A percentile compares a stretch with the other conserved stretches of the same genome.
Conservation (phyloP, 805 yeast species). For the Cyberlindnera xylosilytica region DNA sequence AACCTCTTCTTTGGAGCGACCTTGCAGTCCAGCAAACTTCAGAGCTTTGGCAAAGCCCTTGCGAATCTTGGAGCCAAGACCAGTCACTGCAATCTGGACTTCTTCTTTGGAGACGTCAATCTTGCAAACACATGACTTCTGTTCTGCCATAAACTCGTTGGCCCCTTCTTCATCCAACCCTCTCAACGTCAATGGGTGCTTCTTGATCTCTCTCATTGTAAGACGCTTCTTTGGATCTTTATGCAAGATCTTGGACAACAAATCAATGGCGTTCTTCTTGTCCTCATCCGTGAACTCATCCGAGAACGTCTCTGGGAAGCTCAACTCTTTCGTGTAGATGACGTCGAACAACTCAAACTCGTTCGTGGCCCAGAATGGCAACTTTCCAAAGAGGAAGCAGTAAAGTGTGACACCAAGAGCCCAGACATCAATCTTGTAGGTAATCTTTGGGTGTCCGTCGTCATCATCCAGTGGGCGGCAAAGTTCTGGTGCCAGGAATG, state of each 20-base stretch:
- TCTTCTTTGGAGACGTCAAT: slow-evolving; percentile 66
- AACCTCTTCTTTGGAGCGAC: too few species aligned
- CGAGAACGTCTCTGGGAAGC: slow-evolving; percentile 59
- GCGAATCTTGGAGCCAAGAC: slow-evolving; percentile 66
- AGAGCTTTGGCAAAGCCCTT: slow-evolving; percentile 27
- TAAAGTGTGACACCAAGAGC: slow-evolving; percentile 90
- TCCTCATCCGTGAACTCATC: slow-evolving; percentile 36
- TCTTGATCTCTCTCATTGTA: slow-evolving; percentile 67
- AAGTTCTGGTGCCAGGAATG: slow-evolving; percentile 92
- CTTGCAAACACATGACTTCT: slow-evolving; percentile 28
- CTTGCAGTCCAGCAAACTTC: slow-evolving; percentile 23
- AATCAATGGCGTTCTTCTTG: slow-evolving; percentile 44
- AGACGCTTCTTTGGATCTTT: slow-evolving; percentile 71
- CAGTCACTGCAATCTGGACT: slow-evolving; percentile 72
- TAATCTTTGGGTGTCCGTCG: slow-evolving; percentile 47
- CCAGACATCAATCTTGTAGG: slow-evolving; percentile 93
- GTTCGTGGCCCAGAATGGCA: slow-evolving; percentile 86
- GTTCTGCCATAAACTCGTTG: slow-evolving; percentile 21
- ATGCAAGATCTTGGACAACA: slow-evolving; percentile 56
- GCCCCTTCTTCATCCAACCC: slow-evolving; percentile 34
- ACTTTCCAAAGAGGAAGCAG: slow-evolving; percentile 80
- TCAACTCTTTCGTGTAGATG: slow-evolving; percentile 60
- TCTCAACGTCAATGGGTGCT: slow-evolving; percentile 64
- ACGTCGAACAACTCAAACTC: slow-evolving; percentile 84
- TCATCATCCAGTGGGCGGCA: slow-evolving; percentile 49